Conservation (phyloP, 306 rosid genomes). For the Ammopiptanthus mongolicus region DNA sequence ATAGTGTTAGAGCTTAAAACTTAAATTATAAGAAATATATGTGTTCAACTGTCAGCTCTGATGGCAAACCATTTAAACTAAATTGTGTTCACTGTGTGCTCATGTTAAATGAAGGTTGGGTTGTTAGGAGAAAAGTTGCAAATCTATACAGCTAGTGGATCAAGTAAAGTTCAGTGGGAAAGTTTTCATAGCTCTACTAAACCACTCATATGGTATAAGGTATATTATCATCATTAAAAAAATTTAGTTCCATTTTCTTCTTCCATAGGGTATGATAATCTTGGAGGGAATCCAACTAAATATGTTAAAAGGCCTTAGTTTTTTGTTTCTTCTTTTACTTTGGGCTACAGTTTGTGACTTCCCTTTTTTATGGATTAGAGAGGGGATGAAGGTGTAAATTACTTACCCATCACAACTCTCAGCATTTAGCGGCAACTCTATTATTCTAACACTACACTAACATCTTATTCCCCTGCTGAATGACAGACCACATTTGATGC, state of each 20-base stretch:
- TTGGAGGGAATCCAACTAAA: constrained; percentile 5
- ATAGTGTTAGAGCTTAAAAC: background rate
- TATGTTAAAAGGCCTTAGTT: background rate
- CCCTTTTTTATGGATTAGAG: background rate
- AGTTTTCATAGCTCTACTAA: constrained; percentile 29
- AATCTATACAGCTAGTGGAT: constrained; percentile 45
- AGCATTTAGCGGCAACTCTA: background rate
- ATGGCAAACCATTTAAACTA: constrained; percentile 1
- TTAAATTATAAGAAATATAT: background rate
- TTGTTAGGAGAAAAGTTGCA: constrained; percentile 59
- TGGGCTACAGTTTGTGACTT: background rate
- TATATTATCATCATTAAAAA: constrained; percentile 12
- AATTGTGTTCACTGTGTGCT: constrained; percentile 2
- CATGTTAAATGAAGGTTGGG: constrained; percentile 56
- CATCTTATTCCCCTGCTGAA: background rate
- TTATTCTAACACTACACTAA: constrained; percentile 1
- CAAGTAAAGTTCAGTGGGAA: constrained; percentile 56
- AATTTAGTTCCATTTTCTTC: background rate
- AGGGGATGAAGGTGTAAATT: background rate
- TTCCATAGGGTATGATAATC: background rate
- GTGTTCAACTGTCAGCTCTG: background rate
- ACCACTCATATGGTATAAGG: constrained; percentile 88
- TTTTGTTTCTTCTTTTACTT: background rate
- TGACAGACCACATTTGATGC: constrained; percentile 65
- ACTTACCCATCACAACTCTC: background rate